phyloP scores from a whole-genome alignment of 2,329 filamentous ascomycete species.

The Stagonosporopsis tanaceti region DNA sequence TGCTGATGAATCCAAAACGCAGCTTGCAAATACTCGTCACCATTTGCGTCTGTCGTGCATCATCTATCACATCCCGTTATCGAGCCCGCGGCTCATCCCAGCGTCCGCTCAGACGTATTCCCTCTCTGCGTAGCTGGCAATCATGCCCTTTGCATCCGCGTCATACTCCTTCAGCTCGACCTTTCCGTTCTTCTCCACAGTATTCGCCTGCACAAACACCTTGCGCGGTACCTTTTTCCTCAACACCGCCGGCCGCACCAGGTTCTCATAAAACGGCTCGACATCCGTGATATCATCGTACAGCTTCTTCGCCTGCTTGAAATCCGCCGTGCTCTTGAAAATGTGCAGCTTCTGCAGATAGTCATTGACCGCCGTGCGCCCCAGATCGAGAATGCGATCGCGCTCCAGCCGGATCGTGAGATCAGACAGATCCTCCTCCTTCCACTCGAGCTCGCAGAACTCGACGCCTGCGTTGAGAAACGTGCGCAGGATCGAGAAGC shows the following conservation, averaged over 20 bases:
- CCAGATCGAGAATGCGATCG: conserved; percentile 83
- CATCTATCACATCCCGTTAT: too few species aligned
- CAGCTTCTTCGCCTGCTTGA: conserved; percentile 77
- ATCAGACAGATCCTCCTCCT: conserved; percentile 78
- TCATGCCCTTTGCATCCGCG: conserved; percentile 77
- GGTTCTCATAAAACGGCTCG: conserved; percentile 83
- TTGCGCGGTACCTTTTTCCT: conserved; percentile 83
- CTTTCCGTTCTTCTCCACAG: conserved; percentile 62
- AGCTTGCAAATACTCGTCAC: neutral
- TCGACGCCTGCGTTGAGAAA: conserved; percentile 86
- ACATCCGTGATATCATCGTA: conserved; percentile 87
- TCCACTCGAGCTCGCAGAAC: conserved; percentile 83
- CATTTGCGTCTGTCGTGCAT: too few species aligned
- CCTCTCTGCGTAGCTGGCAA: conserved; percentile 49
- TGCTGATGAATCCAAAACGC: neutral
- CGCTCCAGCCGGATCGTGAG: conserved; percentile 84
- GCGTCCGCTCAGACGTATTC: conserved; percentile 38
- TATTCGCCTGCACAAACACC: conserved; percentile 95
- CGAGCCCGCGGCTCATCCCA: neutral
- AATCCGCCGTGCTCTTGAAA: conserved; percentile 89
- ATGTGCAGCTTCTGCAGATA: conserved; percentile 92
- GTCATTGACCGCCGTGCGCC: conserved; percentile 81
- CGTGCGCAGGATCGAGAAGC: conserved; percentile 84
- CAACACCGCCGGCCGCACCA: conserved; percentile 78
- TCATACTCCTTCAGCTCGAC: conserved; percentile 86